These are phyloP conservation scores for Hymenoscyphus fructigenus DNA, from an alignment of 2,329 filamentous ascomycete species.

Conservation along the genomic window DNA sequence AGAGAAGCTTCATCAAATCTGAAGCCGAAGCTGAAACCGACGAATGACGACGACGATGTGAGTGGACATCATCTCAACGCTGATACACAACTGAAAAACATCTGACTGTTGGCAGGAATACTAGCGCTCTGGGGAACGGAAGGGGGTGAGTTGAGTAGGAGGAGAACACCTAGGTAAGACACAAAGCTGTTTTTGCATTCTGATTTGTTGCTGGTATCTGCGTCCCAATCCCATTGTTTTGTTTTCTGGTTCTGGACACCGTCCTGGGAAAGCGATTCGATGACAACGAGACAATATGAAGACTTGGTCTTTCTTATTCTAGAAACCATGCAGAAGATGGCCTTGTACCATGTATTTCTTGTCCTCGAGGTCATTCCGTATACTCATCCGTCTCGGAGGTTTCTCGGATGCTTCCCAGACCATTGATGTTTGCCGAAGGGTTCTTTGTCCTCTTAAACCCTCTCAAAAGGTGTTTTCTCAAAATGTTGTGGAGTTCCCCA, in stretches of 20 bases:
- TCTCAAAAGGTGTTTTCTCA: too few species aligned
- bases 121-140: background rate
- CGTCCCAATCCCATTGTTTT: too few species aligned
- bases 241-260: background rate
- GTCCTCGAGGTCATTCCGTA: background rate
- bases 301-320: background rate
- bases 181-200: background rate
- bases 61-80: too few species aligned
- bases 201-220: background rate
- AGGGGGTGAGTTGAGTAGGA: background rate
- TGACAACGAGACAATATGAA: background rate
- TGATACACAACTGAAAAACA: background rate
- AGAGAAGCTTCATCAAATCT: background rate
- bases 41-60: too few species aligned
- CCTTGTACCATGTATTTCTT: background rate
- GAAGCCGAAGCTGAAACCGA: background rate
- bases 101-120: background rate
- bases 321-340: background rate
- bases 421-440: background rate
- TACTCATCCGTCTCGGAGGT: background rate
- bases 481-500: too few species aligned
- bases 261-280: background rate
- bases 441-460: too few species aligned
- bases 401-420: background rate
- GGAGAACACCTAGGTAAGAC: background rate